Evolutionary conservation across 2,329 filamentous ascomycete genomes (phyloP).

Genomic region (Aureobasidium sp.): DNA sequence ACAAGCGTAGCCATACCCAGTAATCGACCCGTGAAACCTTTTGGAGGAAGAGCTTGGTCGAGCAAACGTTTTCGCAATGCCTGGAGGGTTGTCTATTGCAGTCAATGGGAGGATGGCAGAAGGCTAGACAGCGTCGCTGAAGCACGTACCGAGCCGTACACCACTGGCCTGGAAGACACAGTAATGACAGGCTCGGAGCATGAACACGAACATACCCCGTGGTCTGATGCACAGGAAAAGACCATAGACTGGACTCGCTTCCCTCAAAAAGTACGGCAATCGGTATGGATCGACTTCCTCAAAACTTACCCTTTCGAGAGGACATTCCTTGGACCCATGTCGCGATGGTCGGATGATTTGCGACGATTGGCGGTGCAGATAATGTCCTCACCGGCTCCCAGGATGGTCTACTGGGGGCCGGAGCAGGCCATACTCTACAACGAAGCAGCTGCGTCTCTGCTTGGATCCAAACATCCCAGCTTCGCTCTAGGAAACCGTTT

Average conservation of each 20-base stretch:
- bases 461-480: constrained; percentile 22
- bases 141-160: background rate
- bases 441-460: constrained; percentile 25
- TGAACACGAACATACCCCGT: background rate
- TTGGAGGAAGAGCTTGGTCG: constrained; percentile 10
- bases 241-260: constrained; percentile 6
- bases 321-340: constrained; percentile 24
- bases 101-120: background rate
- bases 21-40: background rate
- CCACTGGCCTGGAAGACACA: background rate
- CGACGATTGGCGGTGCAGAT: constrained; percentile 20
- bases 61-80: constrained; percentile 8
- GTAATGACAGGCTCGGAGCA: background rate
- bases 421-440: constrained; percentile 30
- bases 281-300: constrained; percentile 16
- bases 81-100: constrained; percentile 9
- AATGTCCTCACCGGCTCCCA: constrained; percentile 23
- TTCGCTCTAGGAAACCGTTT: constrained; percentile 16
- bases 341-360: constrained; percentile 20
- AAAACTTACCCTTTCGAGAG: constrained; percentile 23
- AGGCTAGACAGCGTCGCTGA: constrained; percentile 1
- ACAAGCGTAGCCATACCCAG: background rate
- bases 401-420: constrained; percentile 23
- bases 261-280: background rate
- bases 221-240: background rate